Percentiles rank a stretch among this genome's conserved stretches.
phyloP scores from a whole-genome alignment of 176 grass and related monocot species.

The Urochloa ruziziensis region DNA sequence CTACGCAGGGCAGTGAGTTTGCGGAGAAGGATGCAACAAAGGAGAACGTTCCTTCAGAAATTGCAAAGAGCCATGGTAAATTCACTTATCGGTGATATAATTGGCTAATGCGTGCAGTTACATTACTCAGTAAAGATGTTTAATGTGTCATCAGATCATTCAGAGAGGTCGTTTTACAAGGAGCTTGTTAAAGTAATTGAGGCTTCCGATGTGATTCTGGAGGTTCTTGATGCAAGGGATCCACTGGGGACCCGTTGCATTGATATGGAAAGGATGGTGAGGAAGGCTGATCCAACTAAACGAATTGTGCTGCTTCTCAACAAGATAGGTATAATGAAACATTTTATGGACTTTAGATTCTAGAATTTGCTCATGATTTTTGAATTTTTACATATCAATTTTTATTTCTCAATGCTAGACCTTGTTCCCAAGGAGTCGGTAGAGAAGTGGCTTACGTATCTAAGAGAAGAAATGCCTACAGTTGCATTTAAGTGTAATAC shows the following conservation, averaged over 20 bases:
- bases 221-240: conserved; percentile 94
- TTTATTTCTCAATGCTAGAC: conserved; percentile 39
- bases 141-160: conserved; percentile 62
- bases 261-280: conserved; percentile 93
- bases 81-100: not conserved
- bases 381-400: not conserved
- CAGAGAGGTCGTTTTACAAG: conserved; percentile 93
- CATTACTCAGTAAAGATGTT: not conserved
- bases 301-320: conserved; percentile 89
- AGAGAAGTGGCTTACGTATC: conserved; percentile 90
- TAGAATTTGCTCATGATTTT: not conserved
- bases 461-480: conserved; percentile 83
- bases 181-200: conserved; percentile 96
- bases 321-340: conserved; percentile 65
- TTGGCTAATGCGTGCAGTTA: not conserved
- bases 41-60: conserved; percentile 23
- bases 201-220: conserved; percentile 84
- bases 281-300: conserved; percentile 73
- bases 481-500: conserved; percentile 98
- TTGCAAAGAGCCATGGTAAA: conserved; percentile 69
- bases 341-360: conserved; percentile 18
- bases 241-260: conserved; percentile 78
- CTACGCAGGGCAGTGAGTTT: conserved; percentile 40
- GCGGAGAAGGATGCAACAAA: conserved; percentile 40
- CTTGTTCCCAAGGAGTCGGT: conserved; percentile 81